phyloP scores from a whole-genome alignment of 129 eudicot genomes.

The Apium graveolens region DNA sequence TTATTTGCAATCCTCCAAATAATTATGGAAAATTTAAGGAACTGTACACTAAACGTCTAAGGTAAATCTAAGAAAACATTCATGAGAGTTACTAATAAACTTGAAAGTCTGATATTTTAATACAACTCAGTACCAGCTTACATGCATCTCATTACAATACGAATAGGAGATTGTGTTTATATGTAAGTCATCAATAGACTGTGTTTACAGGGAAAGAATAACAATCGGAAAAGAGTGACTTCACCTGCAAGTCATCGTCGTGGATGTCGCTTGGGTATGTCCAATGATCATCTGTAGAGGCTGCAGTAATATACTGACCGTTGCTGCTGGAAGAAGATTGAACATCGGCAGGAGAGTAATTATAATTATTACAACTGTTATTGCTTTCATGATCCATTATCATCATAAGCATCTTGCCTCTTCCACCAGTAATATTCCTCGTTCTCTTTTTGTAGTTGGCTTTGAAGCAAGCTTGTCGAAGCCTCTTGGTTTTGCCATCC shows the following conservation, averaged over 20 bases:
- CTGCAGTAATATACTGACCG: background rate
- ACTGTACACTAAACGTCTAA: too few relatives aligned
- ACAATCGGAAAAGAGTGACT: background rate
- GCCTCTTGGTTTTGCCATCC: constrained; percentile 67
- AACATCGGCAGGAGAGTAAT: background rate
- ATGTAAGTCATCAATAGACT: background rate
- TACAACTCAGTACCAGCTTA: background rate
- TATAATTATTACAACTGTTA: background rate
- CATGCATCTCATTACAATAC: background rate
- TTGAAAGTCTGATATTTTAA: background rate
- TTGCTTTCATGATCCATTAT: background rate
- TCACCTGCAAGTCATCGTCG: background rate
- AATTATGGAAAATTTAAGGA: too few relatives aligned
- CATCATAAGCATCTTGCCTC: background rate
- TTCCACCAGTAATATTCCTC: constrained; percentile 14
- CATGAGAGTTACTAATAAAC: too few relatives aligned
- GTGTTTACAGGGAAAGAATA: background rate
- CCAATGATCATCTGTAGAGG: background rate
- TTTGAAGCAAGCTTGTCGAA: constrained; percentile 86
- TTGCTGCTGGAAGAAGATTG: constrained; percentile 3
- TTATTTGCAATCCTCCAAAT: too few relatives aligned
- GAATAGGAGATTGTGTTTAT: background rate
- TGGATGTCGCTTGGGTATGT: background rate
- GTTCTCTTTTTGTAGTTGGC: constrained; percentile 79
- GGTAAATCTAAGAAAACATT: too few relatives aligned